Percentiles rank a stretch among this genome's conserved stretches.
Conservation (phyloP, 352 stramenopile genomes). For the Elongisporangium undulatum region DNA sequence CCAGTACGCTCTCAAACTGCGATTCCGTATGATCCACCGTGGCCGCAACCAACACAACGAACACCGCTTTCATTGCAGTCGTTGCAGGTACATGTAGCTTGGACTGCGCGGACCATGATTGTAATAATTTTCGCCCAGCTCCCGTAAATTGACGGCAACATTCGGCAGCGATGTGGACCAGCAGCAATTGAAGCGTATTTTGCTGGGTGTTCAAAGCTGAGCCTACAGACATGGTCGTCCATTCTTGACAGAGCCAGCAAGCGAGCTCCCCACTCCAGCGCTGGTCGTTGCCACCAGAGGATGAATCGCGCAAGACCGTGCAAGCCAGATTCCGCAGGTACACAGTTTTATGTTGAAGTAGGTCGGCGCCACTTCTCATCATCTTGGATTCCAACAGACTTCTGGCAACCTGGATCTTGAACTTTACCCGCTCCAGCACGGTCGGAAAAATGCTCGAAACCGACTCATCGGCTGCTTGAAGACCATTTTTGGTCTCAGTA, state of each 20-base stretch:
- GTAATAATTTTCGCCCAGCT: slow-evolving; percentile 6
- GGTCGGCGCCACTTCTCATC: background rate
- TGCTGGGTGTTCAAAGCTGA: background rate
- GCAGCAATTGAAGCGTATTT: slow-evolving; percentile 10
- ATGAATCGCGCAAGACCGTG: background rate
- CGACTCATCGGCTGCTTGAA: background rate
- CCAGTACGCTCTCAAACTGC: slow-evolving; percentile 11
- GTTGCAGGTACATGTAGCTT: background rate
- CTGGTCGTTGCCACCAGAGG: background rate
- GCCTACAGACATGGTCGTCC: background rate
- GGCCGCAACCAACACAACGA: slow-evolving; percentile 12
- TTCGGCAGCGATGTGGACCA: slow-evolving; percentile 16
- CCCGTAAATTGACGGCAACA: slow-evolving; percentile 5
- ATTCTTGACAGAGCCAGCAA: slow-evolving; percentile 4
- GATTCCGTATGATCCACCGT: slow-evolving; percentile 6
- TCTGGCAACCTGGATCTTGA: background rate
- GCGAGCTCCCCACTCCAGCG: slow-evolving; percentile 2
- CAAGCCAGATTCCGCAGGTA: background rate
- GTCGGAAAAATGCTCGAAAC: background rate
- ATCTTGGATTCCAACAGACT: background rate
- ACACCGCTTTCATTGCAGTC: slow-evolving; percentile 7
- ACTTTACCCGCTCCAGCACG: background rate
- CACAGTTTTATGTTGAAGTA: background rate
- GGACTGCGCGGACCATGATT: background rate
- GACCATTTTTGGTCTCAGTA: background rate